A percentile compares a stretch with the other conserved stretches of the same genome.
Evolutionary conservation across 2,329 filamentous ascomycete species (phyloP).

Genomic region (Trichothecium roseum): DNA sequence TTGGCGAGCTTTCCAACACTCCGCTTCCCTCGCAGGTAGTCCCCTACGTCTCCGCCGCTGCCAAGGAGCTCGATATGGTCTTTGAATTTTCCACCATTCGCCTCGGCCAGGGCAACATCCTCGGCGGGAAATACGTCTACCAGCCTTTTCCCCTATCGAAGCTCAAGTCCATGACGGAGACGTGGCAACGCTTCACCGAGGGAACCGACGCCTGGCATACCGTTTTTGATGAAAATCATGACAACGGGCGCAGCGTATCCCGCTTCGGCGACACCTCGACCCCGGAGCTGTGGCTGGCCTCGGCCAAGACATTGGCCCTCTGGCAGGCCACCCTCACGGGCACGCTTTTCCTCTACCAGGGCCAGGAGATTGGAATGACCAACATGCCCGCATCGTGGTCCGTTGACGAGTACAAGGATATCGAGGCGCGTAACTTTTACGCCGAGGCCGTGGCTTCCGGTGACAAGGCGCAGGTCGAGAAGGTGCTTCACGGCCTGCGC

Average conservation of each 20-base stretch:
- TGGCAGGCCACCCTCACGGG: conserved; percentile 39
- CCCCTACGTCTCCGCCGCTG: conserved; percentile 41
- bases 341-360: conserved; percentile 48
- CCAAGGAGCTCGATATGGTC: conserved; percentile 49
- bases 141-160: conserved; percentile 32
- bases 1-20: conserved; percentile 51
- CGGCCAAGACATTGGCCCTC: conserved; percentile 42
- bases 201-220: conserved; percentile 47
- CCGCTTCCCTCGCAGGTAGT: conserved; percentile 40
- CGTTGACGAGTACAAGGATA: conserved; percentile 41
- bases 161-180: conserved; percentile 31
- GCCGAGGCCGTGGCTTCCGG: conserved; percentile 27
- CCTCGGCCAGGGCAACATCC: conserved; percentile 36
- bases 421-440: conserved; percentile 44
- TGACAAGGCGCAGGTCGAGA: conserved; percentile 23
- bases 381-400: conserved; percentile 41
- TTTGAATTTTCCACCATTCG: conserved; percentile 50
- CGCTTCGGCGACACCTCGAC: conserved; percentile 38
- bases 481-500: conserved; percentile 41
- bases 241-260: conserved; percentile 47
- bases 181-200: conserved; percentile 38
- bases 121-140: conserved; percentile 37
- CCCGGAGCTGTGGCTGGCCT: conserved; percentile 29
- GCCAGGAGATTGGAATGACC: conserved; percentile 51
- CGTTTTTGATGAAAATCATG: conserved; percentile 54